Evolutionary conservation across 306 rosid genomes (phyloP).

Genomic region (Trifolium repens): DNA sequence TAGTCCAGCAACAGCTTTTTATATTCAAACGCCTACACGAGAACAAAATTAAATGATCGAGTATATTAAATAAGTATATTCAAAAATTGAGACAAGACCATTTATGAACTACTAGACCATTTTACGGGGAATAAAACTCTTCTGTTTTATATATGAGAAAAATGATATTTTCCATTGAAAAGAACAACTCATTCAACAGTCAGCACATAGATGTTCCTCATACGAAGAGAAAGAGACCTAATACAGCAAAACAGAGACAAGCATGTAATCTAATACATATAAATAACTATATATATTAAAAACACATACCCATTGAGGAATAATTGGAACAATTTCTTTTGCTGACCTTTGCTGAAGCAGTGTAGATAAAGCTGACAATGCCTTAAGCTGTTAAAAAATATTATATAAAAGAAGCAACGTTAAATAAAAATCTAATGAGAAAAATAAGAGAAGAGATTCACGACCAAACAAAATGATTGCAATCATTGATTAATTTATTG

Average conservation of each 20-base stretch:
- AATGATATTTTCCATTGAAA: slow-evolving; percentile 5
- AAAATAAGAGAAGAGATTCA: slow-evolving; percentile 28
- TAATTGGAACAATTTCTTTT: slow-evolving; percentile 65
- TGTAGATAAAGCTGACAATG: slow-evolving; percentile 70
- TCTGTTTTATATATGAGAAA: not conserved
- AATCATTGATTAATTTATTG: slow-evolving; percentile 28
- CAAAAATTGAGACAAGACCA: slow-evolving; percentile 14
- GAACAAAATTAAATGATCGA: slow-evolving; percentile 36
- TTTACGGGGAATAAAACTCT: not conserved
- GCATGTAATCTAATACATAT: not conserved
- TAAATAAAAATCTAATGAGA: slow-evolving; percentile 38
- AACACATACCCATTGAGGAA: slow-evolving; percentile 88
- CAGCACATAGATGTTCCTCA: slow-evolving; percentile 13
- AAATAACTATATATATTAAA: slow-evolving; percentile 23
- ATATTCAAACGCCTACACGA: slow-evolving; percentile 81
- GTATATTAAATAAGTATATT: slow-evolving; percentile 33
- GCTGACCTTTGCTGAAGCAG: slow-evolving; percentile 73
- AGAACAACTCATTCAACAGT: slow-evolving; percentile 27
- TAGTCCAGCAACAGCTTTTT: slow-evolving; percentile 92
- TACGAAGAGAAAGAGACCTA: slow-evolving; percentile 11
- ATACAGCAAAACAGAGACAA: slow-evolving; percentile 20
- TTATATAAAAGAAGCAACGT: slow-evolving; percentile 13
- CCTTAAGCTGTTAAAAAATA: slow-evolving; percentile 72
- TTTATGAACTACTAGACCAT: slow-evolving; percentile 6
- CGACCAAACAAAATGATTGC: slow-evolving; percentile 26